Conservation (phyloP, 345 rosid genomes). For the Dimocarpus longan region DNA sequence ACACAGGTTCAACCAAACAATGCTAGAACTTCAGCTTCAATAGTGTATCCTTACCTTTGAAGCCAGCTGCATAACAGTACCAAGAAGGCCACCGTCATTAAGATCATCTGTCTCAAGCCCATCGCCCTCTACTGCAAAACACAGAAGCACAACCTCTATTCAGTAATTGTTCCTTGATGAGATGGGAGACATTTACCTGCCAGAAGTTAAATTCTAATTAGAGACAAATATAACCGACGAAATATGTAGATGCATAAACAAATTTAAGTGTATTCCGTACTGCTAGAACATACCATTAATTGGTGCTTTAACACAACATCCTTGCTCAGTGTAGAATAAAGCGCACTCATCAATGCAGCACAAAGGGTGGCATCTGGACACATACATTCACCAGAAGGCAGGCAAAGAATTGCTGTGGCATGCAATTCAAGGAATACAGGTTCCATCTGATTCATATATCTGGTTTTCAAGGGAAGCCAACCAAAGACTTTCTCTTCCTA, state of each 20-base stretch:
- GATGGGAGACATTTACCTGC: conserved; percentile 79
- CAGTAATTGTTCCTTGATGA: conserved; percentile 79
- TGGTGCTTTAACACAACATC: conserved; percentile 75
- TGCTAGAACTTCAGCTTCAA: conserved; percentile 23
- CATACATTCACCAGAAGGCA: conserved; percentile 93
- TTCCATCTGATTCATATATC: conserved; percentile 47
- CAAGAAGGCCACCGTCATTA: conserved; percentile 81
- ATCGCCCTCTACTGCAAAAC: conserved; percentile 88
- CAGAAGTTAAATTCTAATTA: conserved; percentile 18
- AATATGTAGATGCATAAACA: not conserved
- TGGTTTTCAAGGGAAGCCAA: conserved; percentile 61
- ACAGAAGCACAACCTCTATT: conserved; percentile 81
- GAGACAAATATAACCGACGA: not conserved
- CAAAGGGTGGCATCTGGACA: conserved; percentile 87
- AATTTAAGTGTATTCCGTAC: not conserved
- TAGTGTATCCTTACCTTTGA: conserved; percentile 62
- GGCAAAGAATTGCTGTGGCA: conserved; percentile 84
- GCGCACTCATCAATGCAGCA: conserved; percentile 86
- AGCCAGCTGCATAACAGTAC: conserved; percentile 86
- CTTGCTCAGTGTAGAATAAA: conserved; percentile 79
- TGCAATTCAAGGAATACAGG: conserved; percentile 79
- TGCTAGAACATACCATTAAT: conserved; percentile 56
- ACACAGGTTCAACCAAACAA: conserved; percentile 10
- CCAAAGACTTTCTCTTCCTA: conserved; percentile 78
- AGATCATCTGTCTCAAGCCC: conserved; percentile 67